Evolutionary conservation across 2,329 filamentous ascomycete species (phyloP), one percentile per base, ranked within the genome.

Genomic region (Anthostomella pinea): DNA sequence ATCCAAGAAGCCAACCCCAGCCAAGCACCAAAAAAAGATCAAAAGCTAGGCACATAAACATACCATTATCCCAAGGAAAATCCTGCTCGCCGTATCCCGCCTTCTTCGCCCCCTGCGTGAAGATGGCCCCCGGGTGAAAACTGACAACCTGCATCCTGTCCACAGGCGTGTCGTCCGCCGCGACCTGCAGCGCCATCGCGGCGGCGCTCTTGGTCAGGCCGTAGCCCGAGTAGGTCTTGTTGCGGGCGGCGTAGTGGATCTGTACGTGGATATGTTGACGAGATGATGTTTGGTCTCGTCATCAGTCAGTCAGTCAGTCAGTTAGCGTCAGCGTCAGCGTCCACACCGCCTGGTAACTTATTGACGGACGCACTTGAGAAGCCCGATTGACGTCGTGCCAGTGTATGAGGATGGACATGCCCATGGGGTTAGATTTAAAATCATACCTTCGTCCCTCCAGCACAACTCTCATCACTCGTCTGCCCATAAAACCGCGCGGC

Each of bases 81-180:
- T 27, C 14, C 5, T 57, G 49, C 16, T 51, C 42, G 1, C 48
- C 49, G 4, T 52, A 54, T 0, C 55, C 58, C 0, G 38, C 15
- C 0, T 37, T 40, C 25, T 42, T 37, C 1, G 55, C 56, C 1
- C 49, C 29, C 2, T 63, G 52, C 2, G 64, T 66, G 23, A 53
- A 59, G 1, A 69, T 52, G 4, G 55, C 33, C 0, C 67, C 67
- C 0, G 68, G 68, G 17, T 70, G 62, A 31, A 63, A 66, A 23
- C 50, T 64, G 9, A 69, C 21, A 9, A 69, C 38, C 26, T 69
- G 66, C 57, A 69, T 54, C 3, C 53, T 35, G 8, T 58, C 54
- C 0, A 56, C 37, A 1, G 52, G 32, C 0, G 53, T 51, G 5
- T 67, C 64, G n/a, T 57, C 46, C 4, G 66, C 65, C 7, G 69